Conservation (phyloP, 495 filamentous ascomycete species). For the Trichocladium uniseriatum region DNA sequence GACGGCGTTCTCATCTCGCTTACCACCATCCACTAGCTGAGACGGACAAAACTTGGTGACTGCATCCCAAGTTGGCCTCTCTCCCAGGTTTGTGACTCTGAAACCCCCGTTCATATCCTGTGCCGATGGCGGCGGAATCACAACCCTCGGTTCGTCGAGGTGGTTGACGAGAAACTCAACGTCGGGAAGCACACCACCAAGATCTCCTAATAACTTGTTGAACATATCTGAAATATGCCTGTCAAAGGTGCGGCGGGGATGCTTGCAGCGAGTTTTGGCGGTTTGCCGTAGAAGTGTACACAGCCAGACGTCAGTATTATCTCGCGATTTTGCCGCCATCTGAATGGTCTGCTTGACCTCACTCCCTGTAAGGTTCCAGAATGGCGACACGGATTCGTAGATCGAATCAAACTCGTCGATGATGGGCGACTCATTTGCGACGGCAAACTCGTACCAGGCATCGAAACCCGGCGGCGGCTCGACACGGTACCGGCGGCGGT, state of each 20-base stretch:
- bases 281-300: slow-evolving; percentile 14
- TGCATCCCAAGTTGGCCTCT: slow-evolving; percentile 10
- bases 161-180: slow-evolving; percentile 70
- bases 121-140: slow-evolving; percentile 38
- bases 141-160: slow-evolving; percentile 66
- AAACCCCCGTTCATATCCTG: neutral
- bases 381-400: slow-evolving; percentile 19
- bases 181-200: slow-evolving; percentile 54
- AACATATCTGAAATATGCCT: slow-evolving; percentile 15
- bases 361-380: slow-evolving; percentile 20
- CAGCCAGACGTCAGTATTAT: slow-evolving; percentile 23
- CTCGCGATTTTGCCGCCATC: neutral
- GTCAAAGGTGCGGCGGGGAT: slow-evolving; percentile 20
- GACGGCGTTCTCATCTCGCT: neutral
- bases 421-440: slow-evolving; percentile 45
- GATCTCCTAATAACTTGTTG: slow-evolving; percentile 47
- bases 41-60: slow-evolving; percentile 14
- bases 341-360: slow-evolving; percentile 15
- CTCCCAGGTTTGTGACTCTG: slow-evolving; percentile 3
- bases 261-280: slow-evolving; percentile 19
- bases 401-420: slow-evolving; percentile 64
- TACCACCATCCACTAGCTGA: too few relatives aligned
- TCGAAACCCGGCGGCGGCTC: slow-evolving; percentile 52
- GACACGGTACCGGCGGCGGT: slow-evolving; percentile 42
- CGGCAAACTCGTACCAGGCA: slow-evolving; percentile 59